These are phyloP conservation scores for Cordyceps pruinosa DNA, from an alignment of 2,329 filamentous ascomycete genomes.

Conservation along the genomic window DNA sequence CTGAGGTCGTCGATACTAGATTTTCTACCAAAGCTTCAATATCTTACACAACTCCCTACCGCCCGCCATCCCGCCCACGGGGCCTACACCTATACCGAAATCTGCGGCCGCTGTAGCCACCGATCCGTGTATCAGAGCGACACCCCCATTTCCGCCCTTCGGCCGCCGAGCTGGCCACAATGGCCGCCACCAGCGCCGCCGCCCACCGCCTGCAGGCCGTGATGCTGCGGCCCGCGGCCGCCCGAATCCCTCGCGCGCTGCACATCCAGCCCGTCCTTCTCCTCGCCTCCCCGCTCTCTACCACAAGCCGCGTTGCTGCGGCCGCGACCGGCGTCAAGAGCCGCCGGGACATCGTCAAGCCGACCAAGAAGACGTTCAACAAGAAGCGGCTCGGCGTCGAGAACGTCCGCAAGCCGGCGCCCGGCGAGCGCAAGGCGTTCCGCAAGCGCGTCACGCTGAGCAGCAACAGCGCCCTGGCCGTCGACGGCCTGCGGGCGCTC, in stretches of 20 bases:
- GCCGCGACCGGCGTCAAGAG: conserved; percentile 26
- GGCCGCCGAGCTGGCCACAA: background rate
- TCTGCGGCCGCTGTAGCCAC: background rate
- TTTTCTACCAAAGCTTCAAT: conserved; percentile 2
- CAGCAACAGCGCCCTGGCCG: conserved; percentile 85
- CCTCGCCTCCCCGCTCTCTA: conserved; percentile 34
- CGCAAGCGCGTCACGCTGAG: conserved; percentile 86
- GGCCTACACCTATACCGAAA: background rate
- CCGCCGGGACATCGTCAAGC: conserved; percentile 28
- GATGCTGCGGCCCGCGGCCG: conserved; percentile 25
- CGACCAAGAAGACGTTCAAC: conserved; percentile 40
- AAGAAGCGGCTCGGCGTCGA: conserved; percentile 42
- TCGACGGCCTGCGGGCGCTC: conserved; percentile 60
- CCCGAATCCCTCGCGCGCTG: conserved; percentile 23
- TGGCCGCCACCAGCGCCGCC: conserved; percentile 31
- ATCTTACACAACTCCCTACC: conserved; percentile 3
- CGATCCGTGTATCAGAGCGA: background rate
- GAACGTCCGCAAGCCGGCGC: conserved; percentile 50
- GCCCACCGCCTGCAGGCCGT: conserved; percentile 37
- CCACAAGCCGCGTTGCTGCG: conserved; percentile 24
- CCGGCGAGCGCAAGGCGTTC: conserved; percentile 79
- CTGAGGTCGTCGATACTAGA: background rate
- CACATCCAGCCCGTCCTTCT: conserved; percentile 25
- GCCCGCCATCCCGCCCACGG: background rate
- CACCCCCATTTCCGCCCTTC: background rate